A percentile compares a stretch with the other conserved stretches of the same genome.
These are phyloP conservation scores for Fraxinus latifolia DNA, from an alignment of 305 asterid genomes.

Conservation along the genomic window DNA sequence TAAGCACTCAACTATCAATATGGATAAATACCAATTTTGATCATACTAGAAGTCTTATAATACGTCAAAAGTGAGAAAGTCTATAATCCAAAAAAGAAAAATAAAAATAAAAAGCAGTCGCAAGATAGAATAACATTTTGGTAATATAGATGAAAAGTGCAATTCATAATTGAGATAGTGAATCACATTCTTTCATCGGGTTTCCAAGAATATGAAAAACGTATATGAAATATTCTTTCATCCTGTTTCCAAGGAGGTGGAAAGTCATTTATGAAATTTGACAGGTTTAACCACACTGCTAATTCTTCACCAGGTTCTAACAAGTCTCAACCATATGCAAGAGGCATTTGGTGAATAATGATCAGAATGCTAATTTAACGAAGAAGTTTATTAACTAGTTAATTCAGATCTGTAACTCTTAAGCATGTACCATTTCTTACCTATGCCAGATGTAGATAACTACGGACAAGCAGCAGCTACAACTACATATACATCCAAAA, in stretches of 20 bases:
- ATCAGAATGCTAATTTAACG: not conserved
- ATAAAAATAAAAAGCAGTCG: not conserved
- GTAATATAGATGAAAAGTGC: conserved; percentile 15
- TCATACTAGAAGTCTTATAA: not conserved
- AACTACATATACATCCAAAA: not conserved
- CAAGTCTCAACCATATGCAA: not conserved
- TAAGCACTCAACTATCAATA: conserved; percentile 9
- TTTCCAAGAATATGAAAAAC: not conserved
- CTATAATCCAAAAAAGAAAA: not conserved
- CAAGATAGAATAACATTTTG: not conserved
- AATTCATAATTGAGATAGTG: not conserved
- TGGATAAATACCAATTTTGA: not conserved
- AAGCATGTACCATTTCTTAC: not conserved
- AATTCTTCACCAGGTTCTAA: not conserved
- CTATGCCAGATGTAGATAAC: not conserved
- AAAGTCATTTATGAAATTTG: not conserved
- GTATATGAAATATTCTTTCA: not conserved
- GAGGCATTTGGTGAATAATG: not conserved
- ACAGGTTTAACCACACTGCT: not conserved
- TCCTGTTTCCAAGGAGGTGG: not conserved
- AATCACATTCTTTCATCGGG: not conserved
- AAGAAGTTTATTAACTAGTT: not conserved
- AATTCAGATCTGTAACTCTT: not conserved
- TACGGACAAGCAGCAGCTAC: not conserved
- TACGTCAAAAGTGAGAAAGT: not conserved